phyloP scores from a whole-genome alignment of 2,329 filamentous ascomycete species.

The Hypoxylon sp. region DNA sequence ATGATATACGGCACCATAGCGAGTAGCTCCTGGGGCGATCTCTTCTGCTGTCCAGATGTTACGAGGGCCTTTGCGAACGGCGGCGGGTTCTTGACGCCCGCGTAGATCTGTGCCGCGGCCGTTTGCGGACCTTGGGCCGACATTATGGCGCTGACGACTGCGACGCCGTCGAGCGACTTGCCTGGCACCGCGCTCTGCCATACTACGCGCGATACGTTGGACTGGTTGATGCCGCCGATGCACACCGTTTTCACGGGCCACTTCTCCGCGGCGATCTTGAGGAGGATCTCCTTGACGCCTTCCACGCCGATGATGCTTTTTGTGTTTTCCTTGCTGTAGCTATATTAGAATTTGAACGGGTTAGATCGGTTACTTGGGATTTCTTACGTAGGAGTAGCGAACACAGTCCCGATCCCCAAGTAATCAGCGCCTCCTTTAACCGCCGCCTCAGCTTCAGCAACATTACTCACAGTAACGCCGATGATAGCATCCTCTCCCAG shows the following conservation, averaged over 20 bases:
- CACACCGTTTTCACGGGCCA: constrained; percentile 75
- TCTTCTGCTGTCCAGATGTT: constrained; percentile 31
- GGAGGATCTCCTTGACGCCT: constrained; percentile 76
- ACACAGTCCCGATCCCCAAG: constrained; percentile 90
- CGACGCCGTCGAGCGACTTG: constrained; percentile 82
- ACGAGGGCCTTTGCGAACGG: constrained; percentile 44
- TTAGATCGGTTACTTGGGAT: constrained; percentile 6
- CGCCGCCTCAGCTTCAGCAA: constrained; percentile 79
- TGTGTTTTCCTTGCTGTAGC: constrained; percentile 81
- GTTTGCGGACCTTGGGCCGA: constrained; percentile 75
- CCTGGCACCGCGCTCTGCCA: constrained; percentile 71
- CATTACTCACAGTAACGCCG: constrained; percentile 84
- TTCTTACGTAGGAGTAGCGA: constrained; percentile 81
- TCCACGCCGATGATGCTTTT: constrained; percentile 83
- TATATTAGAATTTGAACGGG: constrained; percentile 10
- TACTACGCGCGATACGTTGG: constrained; percentile 80
- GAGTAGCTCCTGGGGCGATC: constrained; percentile 47
- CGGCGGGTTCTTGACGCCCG: constrained; percentile 64
- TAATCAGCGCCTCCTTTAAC: constrained; percentile 86
- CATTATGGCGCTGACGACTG: constrained; percentile 91
- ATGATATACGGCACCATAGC: constrained; percentile 62
- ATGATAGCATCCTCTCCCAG: constrained; percentile 85
- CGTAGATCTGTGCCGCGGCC: constrained; percentile 70
- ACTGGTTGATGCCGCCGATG: constrained; percentile 88
- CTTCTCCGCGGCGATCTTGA: constrained; percentile 65